Percentiles rank a stretch among this genome's conserved stretches.
Evolutionary conservation across 2,329 filamentous ascomycete species (phyloP).

Genomic region (Diaporthe aspalathi): DNA sequence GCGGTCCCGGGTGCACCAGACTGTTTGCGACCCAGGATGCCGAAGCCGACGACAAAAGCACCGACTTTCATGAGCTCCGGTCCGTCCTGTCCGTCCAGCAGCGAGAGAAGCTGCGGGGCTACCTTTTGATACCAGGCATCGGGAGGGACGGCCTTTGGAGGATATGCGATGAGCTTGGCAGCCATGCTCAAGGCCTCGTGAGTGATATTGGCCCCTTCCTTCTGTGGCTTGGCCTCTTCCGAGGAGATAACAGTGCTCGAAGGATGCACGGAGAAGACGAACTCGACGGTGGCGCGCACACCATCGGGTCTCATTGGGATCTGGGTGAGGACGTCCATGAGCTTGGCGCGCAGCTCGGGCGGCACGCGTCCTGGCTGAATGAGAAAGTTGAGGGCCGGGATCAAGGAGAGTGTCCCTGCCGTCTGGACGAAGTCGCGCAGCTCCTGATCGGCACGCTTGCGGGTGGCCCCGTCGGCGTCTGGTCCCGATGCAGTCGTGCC

Average conservation of each 20-base stretch:
- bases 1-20: slow-evolving; percentile 71
- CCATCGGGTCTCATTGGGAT: slow-evolving; percentile 72
- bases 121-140: slow-evolving; percentile 71
- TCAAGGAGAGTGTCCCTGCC: slow-evolving; percentile 50
- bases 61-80: slow-evolving; percentile 68
- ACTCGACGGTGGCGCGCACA: slow-evolving; percentile 76
- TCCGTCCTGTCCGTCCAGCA: slow-evolving; percentile 72
- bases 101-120: slow-evolving; percentile 68
- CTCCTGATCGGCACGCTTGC: slow-evolving; percentile 51
- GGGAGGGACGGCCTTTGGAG: slow-evolving; percentile 64
- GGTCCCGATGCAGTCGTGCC: slow-evolving; percentile 64
- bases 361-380: slow-evolving; percentile 71
- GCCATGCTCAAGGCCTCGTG: slow-evolving; percentile 75
- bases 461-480: slow-evolving; percentile 45
- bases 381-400: slow-evolving; percentile 71
- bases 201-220: slow-evolving; percentile 72
- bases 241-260: slow-evolving; percentile 56
- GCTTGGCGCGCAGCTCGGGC: slow-evolving; percentile 67
- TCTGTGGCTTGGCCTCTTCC: slow-evolving; percentile 59
- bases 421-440: slow-evolving; percentile 61
- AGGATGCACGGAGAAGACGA: slow-evolving; percentile 76
- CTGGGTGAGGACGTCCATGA: slow-evolving; percentile 68
- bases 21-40: slow-evolving; percentile 72
- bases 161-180: slow-evolving; percentile 69
- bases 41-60: slow-evolving; percentile 73